Evolutionary conservation across 106 monocot species (phyloP).

Genomic region (Narthecium ossifragum): DNA sequence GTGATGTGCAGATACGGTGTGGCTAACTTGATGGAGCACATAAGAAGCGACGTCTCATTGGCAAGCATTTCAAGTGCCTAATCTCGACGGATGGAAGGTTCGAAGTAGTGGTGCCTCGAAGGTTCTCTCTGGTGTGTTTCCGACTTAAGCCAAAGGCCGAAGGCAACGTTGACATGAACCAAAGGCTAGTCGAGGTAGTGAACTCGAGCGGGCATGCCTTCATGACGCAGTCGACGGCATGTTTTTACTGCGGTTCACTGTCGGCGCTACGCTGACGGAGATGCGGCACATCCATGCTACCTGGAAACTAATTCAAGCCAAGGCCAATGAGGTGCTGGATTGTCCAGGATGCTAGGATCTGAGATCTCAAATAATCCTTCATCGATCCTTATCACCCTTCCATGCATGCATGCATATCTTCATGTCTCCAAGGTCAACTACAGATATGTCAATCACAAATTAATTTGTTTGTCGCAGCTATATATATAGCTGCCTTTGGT

Average conservation of each 20-base stretch:
- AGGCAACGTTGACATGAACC: slow-evolving; percentile 15
- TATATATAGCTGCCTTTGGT: too few species aligned
- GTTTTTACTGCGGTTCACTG: slow-evolving; percentile 34
- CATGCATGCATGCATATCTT: too few species aligned
- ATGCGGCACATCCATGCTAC: slow-evolving; percentile 29
- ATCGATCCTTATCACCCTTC: too few species aligned
- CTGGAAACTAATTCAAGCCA: slow-evolving; percentile 37
- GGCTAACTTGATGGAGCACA: slow-evolving; percentile 22
- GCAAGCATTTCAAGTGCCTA: slow-evolving; percentile 17
- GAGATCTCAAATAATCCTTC: too few species aligned
- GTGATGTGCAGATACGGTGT: slow-evolving; percentile 31
- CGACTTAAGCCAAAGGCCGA: slow-evolving; percentile 5
- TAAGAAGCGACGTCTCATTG: slow-evolving; percentile 23
- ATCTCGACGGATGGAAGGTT: slow-evolving; percentile 22
- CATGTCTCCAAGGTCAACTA: too few species aligned
- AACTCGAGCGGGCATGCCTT: slow-evolving; percentile 34
- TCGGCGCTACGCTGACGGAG: slow-evolving; percentile 44
- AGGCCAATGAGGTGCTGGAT: slow-evolving; percentile 21
- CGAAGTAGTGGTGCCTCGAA: slow-evolving; percentile 24
- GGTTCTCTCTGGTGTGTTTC: slow-evolving; percentile 37
- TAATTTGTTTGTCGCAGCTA: too few species aligned
- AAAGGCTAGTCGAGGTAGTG: slow-evolving; percentile 28
- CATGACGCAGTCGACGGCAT: slow-evolving; percentile 35
- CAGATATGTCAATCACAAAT: too few species aligned
- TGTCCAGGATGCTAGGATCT: too few species aligned